Percentiles rank a stretch among this genome's conserved stretches.
These are phyloP conservation scores for Xylaria venustula DNA, from an alignment of 495 filamentous ascomycete genomes.

Conservation along the genomic window DNA sequence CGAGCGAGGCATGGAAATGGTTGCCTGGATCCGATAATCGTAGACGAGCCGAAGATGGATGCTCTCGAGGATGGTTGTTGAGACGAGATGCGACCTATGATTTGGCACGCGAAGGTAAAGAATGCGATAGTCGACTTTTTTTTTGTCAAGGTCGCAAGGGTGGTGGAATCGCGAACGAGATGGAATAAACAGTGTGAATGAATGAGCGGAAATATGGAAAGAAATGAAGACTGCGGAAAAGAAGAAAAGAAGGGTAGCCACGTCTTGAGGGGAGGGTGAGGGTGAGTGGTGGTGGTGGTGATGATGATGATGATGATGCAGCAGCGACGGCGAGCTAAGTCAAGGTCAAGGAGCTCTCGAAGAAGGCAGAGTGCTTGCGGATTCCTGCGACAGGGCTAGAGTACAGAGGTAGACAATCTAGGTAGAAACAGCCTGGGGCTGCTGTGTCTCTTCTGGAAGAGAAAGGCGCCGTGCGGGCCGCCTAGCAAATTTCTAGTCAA, in stretches of 20 bases:
- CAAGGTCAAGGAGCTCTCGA: constrained; percentile 9
- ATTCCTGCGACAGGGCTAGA: constrained; percentile 14
- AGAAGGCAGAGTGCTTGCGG: constrained; percentile 14
- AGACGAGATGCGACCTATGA: background rate
- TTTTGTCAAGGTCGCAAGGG: background rate
- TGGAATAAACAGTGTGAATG: background rate
- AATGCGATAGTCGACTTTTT: constrained; percentile 4
- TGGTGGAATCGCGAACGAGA: background rate
- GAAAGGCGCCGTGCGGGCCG: background rate
- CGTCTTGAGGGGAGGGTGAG: background rate
- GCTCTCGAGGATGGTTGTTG: background rate
- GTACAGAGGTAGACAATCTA: background rate
- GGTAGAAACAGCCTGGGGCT: background rate
- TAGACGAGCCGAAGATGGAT: background rate
- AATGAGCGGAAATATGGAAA: background rate
- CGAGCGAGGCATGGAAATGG: constrained; percentile 27
- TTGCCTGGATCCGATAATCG: constrained; percentile 9
- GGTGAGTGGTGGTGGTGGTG: background rate
- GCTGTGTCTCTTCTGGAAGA: background rate
- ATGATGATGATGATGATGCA: background rate
- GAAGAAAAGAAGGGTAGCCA: background rate
- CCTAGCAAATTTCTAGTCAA: background rate
- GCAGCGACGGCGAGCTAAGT: background rate
- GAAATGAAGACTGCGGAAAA: background rate
- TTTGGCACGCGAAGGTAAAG: background rate